Base-by-base conservation (phyloP, 176 grass and related monocot species). In the Rhipidocladum racemiflorum region DNA sequence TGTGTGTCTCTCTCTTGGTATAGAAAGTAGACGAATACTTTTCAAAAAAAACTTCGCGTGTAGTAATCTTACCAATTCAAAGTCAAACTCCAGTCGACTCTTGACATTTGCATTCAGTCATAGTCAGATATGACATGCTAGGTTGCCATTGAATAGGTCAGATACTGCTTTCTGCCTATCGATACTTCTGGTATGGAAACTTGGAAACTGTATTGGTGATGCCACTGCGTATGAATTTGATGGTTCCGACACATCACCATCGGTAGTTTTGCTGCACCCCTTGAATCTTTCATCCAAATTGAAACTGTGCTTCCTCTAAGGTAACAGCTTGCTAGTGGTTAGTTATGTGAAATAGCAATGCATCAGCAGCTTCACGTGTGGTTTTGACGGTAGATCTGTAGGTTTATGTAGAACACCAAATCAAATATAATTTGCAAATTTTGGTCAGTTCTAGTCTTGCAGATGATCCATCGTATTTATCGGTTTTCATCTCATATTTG, bases 231-330 rank as follows among this genome's bases (percentile, higher is more conserved):
- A 30, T 74, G 81, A 53, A 40, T 64, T 74, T 36, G 15, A 83
- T 34, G 70, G 1, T 65, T 43, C 60, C 7, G 18, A 54, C 9
- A 62, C 48, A 67, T 57, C 48, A 11, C 7, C 18, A 20, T 7
- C 11, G 50, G 18, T 55, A 60, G 2, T 46, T 48, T 85, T 59
- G 27, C 36, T 70, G 70, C 1, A n/a, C 5, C 38, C 27, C 40
- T 20, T 61, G 39, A 77, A 85, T 32, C 51, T 44, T 69, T 18
- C 20, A 75, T 69, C 65, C 65, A 61, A 53, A 40, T 10, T 61
- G 74, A 61, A 38, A 20, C 50, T 38, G 24, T 77, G 73, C 74
- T 77, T 85, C 63, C 39, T 46, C 18, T 12, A n/a, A 57, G 72
- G 72, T 45, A 56, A 46, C 62, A 51, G 23, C 13, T 12, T 60